Conservation (phyloP, 2,329 filamentous ascomycete species). For the Colletotrichum chrysophilum region DNA sequence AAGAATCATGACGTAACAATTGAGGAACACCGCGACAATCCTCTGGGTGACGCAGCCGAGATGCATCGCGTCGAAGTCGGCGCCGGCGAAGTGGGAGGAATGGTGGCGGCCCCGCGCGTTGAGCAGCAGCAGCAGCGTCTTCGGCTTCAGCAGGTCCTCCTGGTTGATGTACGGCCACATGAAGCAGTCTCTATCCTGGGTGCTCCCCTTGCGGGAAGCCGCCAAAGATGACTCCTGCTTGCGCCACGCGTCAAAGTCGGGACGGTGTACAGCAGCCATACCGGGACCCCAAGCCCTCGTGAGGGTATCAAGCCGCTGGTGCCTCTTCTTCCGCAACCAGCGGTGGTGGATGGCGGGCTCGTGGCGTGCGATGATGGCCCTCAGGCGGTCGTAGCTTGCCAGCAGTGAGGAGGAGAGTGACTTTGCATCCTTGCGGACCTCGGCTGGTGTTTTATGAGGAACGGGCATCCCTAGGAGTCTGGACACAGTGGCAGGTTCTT, state of each 20-base stretch:
- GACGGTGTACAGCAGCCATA: background rate
- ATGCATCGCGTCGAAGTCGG: conserved; percentile 42
- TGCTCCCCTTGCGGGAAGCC: background rate
- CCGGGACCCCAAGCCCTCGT: background rate
- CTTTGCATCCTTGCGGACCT: background rate
- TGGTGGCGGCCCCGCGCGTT: conserved; percentile 53
- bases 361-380: background rate
- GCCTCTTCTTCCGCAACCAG: background rate
- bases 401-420: accelerated
- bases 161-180: conserved; percentile 62
- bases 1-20: background rate
- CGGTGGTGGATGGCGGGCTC: background rate
- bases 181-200: conserved; percentile 33
- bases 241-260: background rate
- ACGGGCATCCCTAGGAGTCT: background rate
- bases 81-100: conserved; percentile 50
- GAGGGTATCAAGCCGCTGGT: background rate
- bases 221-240: background rate
- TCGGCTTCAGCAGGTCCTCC: conserved; percentile 54
- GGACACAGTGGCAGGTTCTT: background rate
- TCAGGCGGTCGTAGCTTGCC: background rate
- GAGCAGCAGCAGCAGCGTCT: conserved; percentile 53
- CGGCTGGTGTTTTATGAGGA: background rate
- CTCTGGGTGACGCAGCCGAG: conserved; percentile 29
- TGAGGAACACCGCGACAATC: conserved; percentile 30